Percentiles rank a stretch among this genome's conserved stretches.
Evolutionary conservation across 2,329 filamentous ascomycete genomes (phyloP).

Genomic region (Talaromyces sp.): DNA sequence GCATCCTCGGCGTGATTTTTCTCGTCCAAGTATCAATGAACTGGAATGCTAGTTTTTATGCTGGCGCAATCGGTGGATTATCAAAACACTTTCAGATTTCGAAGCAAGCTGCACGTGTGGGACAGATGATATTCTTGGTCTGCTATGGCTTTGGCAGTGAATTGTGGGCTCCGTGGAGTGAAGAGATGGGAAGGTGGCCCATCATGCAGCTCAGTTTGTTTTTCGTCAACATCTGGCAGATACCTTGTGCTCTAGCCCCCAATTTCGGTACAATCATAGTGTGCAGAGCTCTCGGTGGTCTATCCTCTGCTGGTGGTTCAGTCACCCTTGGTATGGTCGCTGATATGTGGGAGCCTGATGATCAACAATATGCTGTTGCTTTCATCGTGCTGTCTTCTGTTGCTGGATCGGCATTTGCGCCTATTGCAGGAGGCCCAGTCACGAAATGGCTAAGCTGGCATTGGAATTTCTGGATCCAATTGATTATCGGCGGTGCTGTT

Average conservation of each 20-base stretch:
- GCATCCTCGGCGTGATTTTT: slow-evolving; percentile 66
- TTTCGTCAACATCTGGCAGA: slow-evolving; percentile 74
- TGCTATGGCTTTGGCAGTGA: slow-evolving; percentile 82
- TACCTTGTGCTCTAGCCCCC: slow-evolving; percentile 68
- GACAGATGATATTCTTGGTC: slow-evolving; percentile 74
- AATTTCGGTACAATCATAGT: slow-evolving; percentile 69
- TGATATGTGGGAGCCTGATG: slow-evolving; percentile 59
- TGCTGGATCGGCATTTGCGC: slow-evolving; percentile 49
- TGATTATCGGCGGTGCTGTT: slow-evolving; percentile 57
- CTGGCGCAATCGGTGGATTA: slow-evolving; percentile 64
- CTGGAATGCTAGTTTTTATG: slow-evolving; percentile 72
- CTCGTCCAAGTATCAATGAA: slow-evolving; percentile 73
- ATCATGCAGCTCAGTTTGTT: slow-evolving; percentile 70
- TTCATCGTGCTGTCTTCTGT: slow-evolving; percentile 61
- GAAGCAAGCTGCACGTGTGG: slow-evolving; percentile 64
- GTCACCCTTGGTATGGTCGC: slow-evolving; percentile 65
- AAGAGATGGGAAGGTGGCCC: slow-evolving; percentile 75
- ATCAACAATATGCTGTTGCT: slow-evolving; percentile 60
- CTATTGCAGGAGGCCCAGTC: slow-evolving; percentile 56
- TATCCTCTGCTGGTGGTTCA: slow-evolving; percentile 63
- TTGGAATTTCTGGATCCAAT: slow-evolving; percentile 65
- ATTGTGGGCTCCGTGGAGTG: slow-evolving; percentile 82
- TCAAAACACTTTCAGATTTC: slow-evolving; percentile 65
- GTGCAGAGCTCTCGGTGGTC: slow-evolving; percentile 64
- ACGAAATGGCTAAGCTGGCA: slow-evolving; percentile 51